These are phyloP conservation scores for Magnolia changhungtana DNA, from an alignment of 164 flowering plant genomes.

Conservation along the genomic window DNA sequence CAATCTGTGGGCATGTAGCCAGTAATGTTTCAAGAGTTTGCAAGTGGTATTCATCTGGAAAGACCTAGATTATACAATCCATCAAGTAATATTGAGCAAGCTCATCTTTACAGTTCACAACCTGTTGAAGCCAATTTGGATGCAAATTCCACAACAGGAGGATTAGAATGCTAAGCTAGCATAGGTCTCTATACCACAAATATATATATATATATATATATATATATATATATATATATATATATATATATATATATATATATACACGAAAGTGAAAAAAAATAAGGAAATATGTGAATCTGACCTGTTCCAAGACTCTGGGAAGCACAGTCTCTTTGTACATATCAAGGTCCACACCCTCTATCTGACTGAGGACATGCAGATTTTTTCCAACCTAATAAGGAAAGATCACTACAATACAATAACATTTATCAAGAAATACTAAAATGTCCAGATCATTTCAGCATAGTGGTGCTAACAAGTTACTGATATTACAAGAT, in stretches of 20 bases:
- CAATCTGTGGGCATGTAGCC: constrained; percentile 96
- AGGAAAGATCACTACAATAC: no score
- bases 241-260: no score
- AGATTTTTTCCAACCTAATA: no score
- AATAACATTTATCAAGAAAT: no score
- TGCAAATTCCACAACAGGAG: constrained; percentile 9
- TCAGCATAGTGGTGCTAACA: constrained; percentile 18
- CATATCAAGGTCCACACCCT: no score
- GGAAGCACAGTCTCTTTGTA: no score
- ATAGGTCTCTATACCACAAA: neutral
- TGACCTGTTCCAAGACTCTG: constrained; percentile 97
- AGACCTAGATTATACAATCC: constrained; percentile 99
- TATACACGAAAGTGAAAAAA: neutral
- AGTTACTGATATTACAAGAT: constrained; percentile 69
- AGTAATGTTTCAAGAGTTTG: constrained; percentile 90
- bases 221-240: no score
- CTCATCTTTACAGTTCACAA: constrained; percentile 97
- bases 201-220: no score
- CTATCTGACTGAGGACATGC: no score
- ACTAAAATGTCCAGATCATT: constrained; percentile 7
- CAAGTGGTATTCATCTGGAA: no score
- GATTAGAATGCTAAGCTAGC: neutral
- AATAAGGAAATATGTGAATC: neutral
- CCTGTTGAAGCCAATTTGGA: constrained; percentile 41
- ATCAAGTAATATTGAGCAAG: constrained; percentile 90